phyloP scores from a whole-genome alignment of 2,329 filamentous ascomycete species.

The Graphilbum fragrans region DNA sequence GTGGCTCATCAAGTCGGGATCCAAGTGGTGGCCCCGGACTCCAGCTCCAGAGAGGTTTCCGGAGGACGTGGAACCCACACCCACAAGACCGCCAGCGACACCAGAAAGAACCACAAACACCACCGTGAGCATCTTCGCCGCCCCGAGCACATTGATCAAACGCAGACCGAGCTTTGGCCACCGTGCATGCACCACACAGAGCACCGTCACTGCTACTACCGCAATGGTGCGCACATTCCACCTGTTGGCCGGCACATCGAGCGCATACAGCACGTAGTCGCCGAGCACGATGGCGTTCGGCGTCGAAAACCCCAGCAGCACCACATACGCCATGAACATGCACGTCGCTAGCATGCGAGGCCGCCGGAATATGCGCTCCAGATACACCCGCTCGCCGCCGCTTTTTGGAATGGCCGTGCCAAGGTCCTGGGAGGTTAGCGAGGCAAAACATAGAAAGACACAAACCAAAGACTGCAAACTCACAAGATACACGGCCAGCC shows the following conservation, averaged over 20 bases:
- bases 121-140: conserved; percentile 36
- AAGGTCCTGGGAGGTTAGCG: conserved; percentile 19
- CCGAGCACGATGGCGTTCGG: conserved; percentile 40
- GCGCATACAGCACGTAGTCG: conserved; percentile 36
- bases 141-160: conserved; percentile 34
- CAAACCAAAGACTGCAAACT: not conserved
- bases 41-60: no score
- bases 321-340: conserved; percentile 37
- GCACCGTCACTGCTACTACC: conserved; percentile 29
- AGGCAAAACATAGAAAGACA: not conserved
- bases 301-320: conserved; percentile 37
- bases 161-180: conserved; percentile 33
- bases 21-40: conserved; percentile 10
- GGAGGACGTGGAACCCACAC: conserved; percentile 13
- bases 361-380: conserved; percentile 37
- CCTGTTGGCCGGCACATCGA: conserved; percentile 23
- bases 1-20: conserved; percentile 7
- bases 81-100: conserved; percentile 22
- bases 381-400: conserved; percentile 40
- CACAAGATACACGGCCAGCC: conserved; percentile 29
- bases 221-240: conserved; percentile 39
- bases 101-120: conserved; percentile 31
- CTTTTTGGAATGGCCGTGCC: conserved; percentile 30
- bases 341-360: conserved; percentile 40
- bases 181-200: conserved; percentile 32